Percentiles rank a stretch among this genome's conserved stretches.
Conservation (phyloP, 192 early-diverging fungal genomes). For the Linnemannia exigua region DNA sequence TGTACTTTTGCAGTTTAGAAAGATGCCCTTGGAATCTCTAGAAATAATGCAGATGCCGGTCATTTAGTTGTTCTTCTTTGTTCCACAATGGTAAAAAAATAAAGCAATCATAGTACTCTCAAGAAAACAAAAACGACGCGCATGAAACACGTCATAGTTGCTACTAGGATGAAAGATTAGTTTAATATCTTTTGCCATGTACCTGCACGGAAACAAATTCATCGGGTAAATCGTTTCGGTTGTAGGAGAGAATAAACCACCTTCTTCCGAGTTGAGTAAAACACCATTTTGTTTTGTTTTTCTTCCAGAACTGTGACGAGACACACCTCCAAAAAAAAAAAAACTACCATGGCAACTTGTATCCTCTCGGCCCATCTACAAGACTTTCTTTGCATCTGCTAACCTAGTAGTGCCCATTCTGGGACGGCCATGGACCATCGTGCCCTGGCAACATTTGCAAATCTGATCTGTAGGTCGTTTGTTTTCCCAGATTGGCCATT, state of each 20-base stretch:
- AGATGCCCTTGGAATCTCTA: not conserved
- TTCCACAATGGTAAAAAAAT: not conserved
- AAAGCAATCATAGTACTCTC: not conserved
- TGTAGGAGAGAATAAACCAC: not conserved
- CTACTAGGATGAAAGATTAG: not conserved
- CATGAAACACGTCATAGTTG: not conserved
- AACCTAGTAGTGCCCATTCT: not conserved
- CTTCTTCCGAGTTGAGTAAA: not conserved
- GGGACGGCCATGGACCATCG: not conserved
- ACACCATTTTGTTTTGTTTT: too few relatives aligned
- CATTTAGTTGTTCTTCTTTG: not conserved
- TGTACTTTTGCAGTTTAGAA: not conserved
- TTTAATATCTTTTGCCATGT: not conserved
- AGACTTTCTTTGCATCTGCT: not conserved
- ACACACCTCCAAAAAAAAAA: too few relatives aligned
- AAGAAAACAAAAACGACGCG: not conserved
- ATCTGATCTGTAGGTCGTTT: not conserved
- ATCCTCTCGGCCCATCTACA: not conserved
- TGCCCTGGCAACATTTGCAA: not conserved
- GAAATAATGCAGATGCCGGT: not conserved
- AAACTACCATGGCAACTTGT: too few relatives aligned
- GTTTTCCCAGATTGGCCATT: too few relatives aligned
- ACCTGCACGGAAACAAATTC: not conserved
- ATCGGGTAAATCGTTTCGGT: not conserved
- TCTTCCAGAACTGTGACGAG: not conserved